Conservation (phyloP, 2,329 filamentous ascomycete genomes). For the Colletotrichum higginsianum region DNA sequence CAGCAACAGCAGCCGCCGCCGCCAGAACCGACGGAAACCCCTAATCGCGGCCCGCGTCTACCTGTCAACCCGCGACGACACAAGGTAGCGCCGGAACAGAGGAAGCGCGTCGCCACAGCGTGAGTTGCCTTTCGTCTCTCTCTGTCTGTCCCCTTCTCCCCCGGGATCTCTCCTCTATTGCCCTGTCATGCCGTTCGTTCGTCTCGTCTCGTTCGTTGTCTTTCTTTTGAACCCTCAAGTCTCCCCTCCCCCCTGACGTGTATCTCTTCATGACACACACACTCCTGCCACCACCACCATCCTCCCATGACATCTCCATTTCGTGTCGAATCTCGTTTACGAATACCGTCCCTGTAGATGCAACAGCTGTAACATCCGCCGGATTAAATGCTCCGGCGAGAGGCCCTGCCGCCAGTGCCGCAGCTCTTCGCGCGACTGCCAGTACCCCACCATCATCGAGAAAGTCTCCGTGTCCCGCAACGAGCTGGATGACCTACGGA, state of each 20-base stretch:
- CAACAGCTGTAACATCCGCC: slow-evolving; percentile 67
- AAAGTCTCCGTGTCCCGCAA: slow-evolving; percentile 59
- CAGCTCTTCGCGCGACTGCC: slow-evolving; percentile 60
- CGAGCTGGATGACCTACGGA: slow-evolving; percentile 59
- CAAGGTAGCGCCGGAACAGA: slow-evolving; percentile 62
- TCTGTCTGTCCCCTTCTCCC: too few relatives aligned
- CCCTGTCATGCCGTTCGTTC: too few relatives aligned
- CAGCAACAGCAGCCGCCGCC: slow-evolving; percentile 2
- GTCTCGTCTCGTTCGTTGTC: too few relatives aligned
- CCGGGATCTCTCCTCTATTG: neutral
- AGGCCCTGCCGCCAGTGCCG: slow-evolving; percentile 63
- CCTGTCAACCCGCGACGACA: slow-evolving; percentile 66
- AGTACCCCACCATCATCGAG: slow-evolving; percentile 62
- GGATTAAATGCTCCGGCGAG: slow-evolving; percentile 67
- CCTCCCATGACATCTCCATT: neutral
- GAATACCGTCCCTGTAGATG: slow-evolving; percentile 54
- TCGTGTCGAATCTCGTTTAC: neutral
- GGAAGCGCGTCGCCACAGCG: slow-evolving; percentile 66
- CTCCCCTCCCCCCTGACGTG: neutral
- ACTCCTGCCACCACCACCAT: too few relatives aligned
- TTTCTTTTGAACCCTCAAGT: neutral
- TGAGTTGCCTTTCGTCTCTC: slow-evolving; percentile 50
- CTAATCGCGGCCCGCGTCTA: slow-evolving; percentile 53
- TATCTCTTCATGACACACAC: too few relatives aligned
- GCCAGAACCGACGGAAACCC: slow-evolving; percentile 32